These are phyloP conservation scores for Colletotrichum lini DNA, from an alignment of 2,329 filamentous ascomycete species.

Conservation along the genomic window DNA sequence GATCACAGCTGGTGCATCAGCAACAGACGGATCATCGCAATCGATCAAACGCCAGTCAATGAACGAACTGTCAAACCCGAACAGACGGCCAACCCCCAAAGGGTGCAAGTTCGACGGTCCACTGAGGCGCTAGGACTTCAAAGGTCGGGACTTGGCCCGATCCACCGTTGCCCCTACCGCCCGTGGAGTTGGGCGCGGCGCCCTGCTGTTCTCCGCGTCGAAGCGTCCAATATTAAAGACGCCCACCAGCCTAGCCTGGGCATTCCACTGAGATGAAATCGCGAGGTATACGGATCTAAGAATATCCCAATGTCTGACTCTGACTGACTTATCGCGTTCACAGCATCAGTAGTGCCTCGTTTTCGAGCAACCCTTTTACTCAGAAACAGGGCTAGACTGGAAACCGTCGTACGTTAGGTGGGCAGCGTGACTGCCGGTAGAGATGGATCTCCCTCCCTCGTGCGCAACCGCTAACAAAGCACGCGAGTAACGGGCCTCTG, in stretches of 20 bases:
- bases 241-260: constrained; percentile 23
- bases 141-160: constrained; percentile 22
- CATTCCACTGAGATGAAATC: constrained; percentile 8
- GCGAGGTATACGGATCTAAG: constrained; percentile 20
- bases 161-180: constrained; percentile 19
- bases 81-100: constrained; percentile 23
- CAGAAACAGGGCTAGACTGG: constrained; percentile 25
- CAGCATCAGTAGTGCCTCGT: constrained; percentile 5
- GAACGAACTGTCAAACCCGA: constrained; percentile 26
- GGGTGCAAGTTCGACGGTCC: constrained; percentile 33
- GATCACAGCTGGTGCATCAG: background rate
- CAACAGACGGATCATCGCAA: background rate
- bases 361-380: background rate
- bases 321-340: background rate
- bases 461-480: constrained; percentile 12
- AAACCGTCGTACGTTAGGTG: constrained; percentile 35
- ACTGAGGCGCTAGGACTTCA: constrained; percentile 28
- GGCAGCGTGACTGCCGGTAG: constrained; percentile 32
- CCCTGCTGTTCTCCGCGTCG: background rate
- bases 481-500: background rate
- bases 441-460: constrained; percentile 34
- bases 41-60: constrained; percentile 12
- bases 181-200: constrained; percentile 15
- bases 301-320: constrained; percentile 25
- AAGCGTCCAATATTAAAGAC: constrained; percentile 11